These are phyloP conservation scores for Aureobasidium sp. DNA, from an alignment of 2,329 filamentous ascomycete species.

Conservation along the genomic window DNA sequence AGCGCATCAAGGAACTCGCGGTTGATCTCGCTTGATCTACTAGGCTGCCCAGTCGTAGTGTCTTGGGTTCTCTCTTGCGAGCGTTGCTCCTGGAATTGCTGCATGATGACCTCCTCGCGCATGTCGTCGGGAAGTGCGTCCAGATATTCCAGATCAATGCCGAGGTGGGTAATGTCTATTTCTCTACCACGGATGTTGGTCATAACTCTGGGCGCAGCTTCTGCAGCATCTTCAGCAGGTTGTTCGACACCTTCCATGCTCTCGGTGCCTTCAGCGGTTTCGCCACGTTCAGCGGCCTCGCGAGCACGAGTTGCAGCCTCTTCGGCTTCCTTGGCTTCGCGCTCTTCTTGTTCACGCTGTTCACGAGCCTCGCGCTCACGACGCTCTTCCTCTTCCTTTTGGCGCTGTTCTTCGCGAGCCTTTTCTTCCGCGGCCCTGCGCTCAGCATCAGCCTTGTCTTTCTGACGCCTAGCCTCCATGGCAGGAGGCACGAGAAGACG, in stretches of 20 bases:
- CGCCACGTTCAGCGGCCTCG: conserved; percentile 26
- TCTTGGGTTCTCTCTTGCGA: conserved; percentile 56
- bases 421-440: conserved; percentile 59
- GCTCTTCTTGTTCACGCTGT: conserved; percentile 45
- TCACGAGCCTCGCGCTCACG: conserved; percentile 48
- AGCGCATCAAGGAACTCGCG: conserved; percentile 91
- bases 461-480: conserved; percentile 69
- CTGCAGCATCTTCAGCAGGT: conserved; percentile 33
- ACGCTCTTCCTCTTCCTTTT: conserved; percentile 53
- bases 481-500: conserved; percentile 74
- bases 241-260: conserved; percentile 64
- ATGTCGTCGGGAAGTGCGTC: conserved; percentile 97
- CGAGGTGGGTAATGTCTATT: conserved; percentile 87
- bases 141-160: conserved; percentile 90
- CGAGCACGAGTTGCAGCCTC: conserved; percentile 30
- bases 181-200: conserved; percentile 81
- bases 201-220: conserved; percentile 54
- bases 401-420: conserved; percentile 54
- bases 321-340: conserved; percentile 41
- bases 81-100: conserved; percentile 76
- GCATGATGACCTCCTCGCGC: conserved; percentile 89
- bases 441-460: conserved; percentile 60
- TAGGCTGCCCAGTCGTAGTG: conserved; percentile 62
- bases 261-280: conserved; percentile 31
- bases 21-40: conserved; percentile 61